Percentiles rank a stretch among this genome's conserved stretches.
phyloP scores from a whole-genome alignment of 202 grass and related monocot genomes.

The Carex sylvatica region DNA sequence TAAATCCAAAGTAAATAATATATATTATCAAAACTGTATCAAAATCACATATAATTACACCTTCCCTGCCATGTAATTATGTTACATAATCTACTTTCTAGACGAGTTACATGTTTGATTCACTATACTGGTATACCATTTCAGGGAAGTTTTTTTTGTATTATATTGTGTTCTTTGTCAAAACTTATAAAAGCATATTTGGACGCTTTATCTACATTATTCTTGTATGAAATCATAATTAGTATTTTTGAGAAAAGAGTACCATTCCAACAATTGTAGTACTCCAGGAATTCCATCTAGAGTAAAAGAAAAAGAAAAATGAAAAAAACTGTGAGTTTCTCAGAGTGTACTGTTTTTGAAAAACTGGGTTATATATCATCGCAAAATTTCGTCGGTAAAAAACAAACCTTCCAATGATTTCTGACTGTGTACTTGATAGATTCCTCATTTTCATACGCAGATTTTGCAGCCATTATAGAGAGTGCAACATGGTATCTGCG shows the following conservation, averaged over 20 bases:
- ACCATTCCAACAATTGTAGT: constrained; percentile 47
- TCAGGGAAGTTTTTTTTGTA: background rate
- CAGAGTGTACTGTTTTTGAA: background rate
- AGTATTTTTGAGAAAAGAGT: background rate
- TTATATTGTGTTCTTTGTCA: background rate
- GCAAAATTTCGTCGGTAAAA: background rate
- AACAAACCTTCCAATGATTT: constrained; percentile 34
- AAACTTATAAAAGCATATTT: background rate
- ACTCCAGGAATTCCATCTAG: constrained; percentile 43
- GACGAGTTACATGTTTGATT: background rate
- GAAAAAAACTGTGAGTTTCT: background rate
- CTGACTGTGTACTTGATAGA: constrained; percentile 15
- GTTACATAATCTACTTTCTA: background rate
- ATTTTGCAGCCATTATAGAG: constrained; percentile 41
- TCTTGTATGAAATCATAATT: background rate
- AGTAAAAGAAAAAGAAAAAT: background rate
- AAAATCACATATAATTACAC: background rate
- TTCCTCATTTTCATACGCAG: constrained; percentile 41
- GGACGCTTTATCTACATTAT: background rate
- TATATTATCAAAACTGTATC: background rate
- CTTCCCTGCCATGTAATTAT: background rate
- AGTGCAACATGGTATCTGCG: constrained; percentile 29
- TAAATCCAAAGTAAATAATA: background rate
- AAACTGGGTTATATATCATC: background rate
- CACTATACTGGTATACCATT: background rate